phyloP scores from a whole-genome alignment of 176 grass and related monocot genomes.

The Aegilops umbellulata region DNA sequence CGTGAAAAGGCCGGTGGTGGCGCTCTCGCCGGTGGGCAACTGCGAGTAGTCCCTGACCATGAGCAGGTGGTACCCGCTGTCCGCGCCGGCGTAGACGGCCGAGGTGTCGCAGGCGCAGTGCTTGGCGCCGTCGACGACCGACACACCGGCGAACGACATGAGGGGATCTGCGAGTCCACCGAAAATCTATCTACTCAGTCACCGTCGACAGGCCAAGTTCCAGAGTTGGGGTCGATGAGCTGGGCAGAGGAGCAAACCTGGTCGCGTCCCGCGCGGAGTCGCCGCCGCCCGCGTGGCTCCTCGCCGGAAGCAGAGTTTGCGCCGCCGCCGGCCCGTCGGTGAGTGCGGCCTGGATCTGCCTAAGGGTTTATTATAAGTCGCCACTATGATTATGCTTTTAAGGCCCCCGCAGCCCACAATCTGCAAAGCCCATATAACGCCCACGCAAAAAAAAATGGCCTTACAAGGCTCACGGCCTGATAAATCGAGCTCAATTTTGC shows the following conservation, averaged over 20 bases:
- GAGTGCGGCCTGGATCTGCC: not conserved
- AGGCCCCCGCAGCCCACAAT: not conserved
- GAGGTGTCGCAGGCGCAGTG: not conserved
- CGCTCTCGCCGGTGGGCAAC: not conserved
- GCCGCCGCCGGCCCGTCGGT: not conserved
- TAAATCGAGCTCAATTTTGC: too few relatives aligned
- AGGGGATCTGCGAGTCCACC: not conserved
- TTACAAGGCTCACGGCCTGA: too few relatives aligned
- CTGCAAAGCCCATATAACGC: not conserved
- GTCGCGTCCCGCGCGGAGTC: not conserved
- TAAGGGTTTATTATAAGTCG: not conserved
- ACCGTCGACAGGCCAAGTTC: not conserved
- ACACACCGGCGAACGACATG: not conserved
- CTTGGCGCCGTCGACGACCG: not conserved
- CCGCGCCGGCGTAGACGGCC: not conserved
- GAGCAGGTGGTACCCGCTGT: not conserved
- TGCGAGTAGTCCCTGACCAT: not conserved
- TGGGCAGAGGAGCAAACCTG: not conserved
- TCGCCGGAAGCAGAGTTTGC: not conserved
- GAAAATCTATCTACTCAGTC: not conserved
- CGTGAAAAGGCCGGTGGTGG: not conserved
- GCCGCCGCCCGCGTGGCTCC: not conserved
- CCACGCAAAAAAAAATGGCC: too few relatives aligned
- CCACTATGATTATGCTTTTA: not conserved
- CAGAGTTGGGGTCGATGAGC: not conserved